Evolutionary conservation across 169 alveolate species (phyloP), one percentile per base, ranked within the genome.

Genomic region (Nephromyces sp.): DNA sequence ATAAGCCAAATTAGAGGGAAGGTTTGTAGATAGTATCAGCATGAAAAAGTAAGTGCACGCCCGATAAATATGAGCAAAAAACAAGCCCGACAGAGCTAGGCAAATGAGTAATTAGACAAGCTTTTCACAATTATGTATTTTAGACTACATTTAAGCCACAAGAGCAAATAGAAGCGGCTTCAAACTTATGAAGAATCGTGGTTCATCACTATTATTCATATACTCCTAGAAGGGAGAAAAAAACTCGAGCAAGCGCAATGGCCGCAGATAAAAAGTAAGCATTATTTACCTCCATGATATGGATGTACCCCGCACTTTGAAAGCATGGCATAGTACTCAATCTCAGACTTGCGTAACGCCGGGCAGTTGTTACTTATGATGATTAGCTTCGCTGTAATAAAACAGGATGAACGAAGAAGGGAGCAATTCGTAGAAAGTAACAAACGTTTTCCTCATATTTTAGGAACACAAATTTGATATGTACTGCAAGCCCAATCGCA

Each of bases 351-450:
- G 83, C 98, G 95, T 35, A 96, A 91, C 72, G 98, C 93, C 31
- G 99, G 99, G 89, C 98, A 93, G 89, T 96, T 96, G 94, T 92
- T 94, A 80, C 98, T 86, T 65, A 94, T 91, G 79, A 94, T 89
- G 53, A 95, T 93, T 70, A 95, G 88, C 73, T 88, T 85, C 24
- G 95, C 95, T 87, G 84, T 34, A 73, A 6, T n/a, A 1, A 68
- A 29, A 68, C 0, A 32, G 51, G 3, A n/a, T n/a, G 51, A 33
- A 27, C 32, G 2, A 2, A 1, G 43, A 0, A 32, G 2, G 0
- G 2, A 28, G n/a, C 24, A 6, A 8, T 1, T 53, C 2, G 52
- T 27, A 21, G 6, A 6, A 64, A 21, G 2, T 25, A 5, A 57
- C n/a, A 6, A 15, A 1, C 28, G 66, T 1, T 2, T 24, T 24